Evolutionary conservation across 257 asterid species (phyloP), one percentile per base, ranked within the genome.

Genomic region (Coffea canephora): DNA sequence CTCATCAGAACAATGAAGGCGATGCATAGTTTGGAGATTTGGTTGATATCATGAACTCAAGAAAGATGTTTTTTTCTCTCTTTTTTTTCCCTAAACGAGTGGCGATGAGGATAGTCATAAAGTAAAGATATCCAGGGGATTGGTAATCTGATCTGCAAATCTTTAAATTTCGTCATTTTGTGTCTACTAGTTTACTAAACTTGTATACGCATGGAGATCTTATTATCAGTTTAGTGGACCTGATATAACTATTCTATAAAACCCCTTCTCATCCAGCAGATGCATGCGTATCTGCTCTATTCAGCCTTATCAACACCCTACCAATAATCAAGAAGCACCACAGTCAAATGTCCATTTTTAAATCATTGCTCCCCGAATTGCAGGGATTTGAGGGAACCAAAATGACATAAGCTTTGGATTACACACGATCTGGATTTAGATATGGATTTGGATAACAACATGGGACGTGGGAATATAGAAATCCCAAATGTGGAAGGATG

Each of bases 341-440:
- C 6, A 36, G 31, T 15, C n/a, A 7, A 36, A 65, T 10, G 41
- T 27, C 34, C 34, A n/a, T n/a, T 64, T 39, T 64, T 25, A 34
- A 34, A 66, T 78, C 46, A 45, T 76, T 23, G 12, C 62, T 62
- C 36, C 72, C 61, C 41, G 27, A 27, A 62, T 31, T 31, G 31
- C 31, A 36, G 75, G 74, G 83, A 73, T 50, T 66, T 73, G 16
- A 31, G 79, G 83, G 79, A 80, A 80, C 78, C 73, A 31, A 8
- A 36, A 68, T 36, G 52, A 21, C 61, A 55, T 23, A 27, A 39
- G 48, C 68, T 55, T 61, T 55, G 77, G 46, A 70, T 31, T 45
- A 25, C 69, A 36, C 5, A 57, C 5, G 43, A 39, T 74, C 69
- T 25, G 69, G 39, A 14, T 8, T 74, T 10, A n/a, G 23, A 78